Evolutionary conservation across 306 rosid species (phyloP), one percentile per base, ranked within the genome.

Genomic region (Prinsepia uniflora): DNA sequence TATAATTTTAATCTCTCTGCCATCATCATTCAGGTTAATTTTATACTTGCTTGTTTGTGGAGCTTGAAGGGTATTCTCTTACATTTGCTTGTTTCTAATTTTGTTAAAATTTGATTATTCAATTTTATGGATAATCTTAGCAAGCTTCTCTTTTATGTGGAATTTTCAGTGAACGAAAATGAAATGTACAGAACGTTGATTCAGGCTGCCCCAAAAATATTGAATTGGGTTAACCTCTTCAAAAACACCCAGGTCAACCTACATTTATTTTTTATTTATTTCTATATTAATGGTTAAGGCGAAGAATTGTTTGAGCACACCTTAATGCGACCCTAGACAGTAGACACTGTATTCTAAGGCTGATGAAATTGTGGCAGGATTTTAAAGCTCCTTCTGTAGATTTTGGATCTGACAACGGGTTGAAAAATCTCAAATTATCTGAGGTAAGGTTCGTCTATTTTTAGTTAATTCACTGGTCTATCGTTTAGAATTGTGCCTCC

Each of bases 191-290:
- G 80, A 81, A 87, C 81, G 59, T 78, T 94, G 79, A 76, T 79
- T 70, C 88, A 84, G 67, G 90, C 92, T 72, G 73, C 90, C 75
- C 98, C 97, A 40, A 91, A 77, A 80, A 60, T 94, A 63, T 78
- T 88, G 76, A 81, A 64, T 68, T 90, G 97, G 98, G 83, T 93
- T 73, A 75, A 61, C 67, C 76, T 55, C 56, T 93, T 88, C 90
- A 88, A 81, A 81, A 61, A 82, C 76, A 60, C 78, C 52, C 82
- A 88, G 97, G 97, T 93, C 47, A 10, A 74, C 42, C 68, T 70
- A 54, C 8, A 52, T 52, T 52, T 18, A 52, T 52, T 52, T 40
- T 10, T 50, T 10, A 15, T 46, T 40, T 44, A 12, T 72, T 40
- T 73, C 19, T 47, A 63, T 71, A 36, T 69, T 75, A 14, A 55